phyloP scores from a whole-genome alignment of 805 yeast genomes.

The Ogataea paraovalis region DNA sequence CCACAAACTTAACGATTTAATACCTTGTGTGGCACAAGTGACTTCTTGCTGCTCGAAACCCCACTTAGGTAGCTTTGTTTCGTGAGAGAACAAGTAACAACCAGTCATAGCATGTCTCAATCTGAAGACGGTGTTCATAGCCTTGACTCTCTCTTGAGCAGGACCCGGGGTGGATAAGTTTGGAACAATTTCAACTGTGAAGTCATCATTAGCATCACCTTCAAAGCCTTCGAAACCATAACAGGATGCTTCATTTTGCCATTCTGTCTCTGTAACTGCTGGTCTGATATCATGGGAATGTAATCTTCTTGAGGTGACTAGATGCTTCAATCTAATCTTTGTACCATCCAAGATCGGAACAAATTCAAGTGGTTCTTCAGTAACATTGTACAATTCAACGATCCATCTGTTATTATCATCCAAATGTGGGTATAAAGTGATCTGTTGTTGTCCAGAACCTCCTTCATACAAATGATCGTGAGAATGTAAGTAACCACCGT shows the following conservation, averaged over 20 bases:
- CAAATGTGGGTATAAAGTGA: conserved; percentile 74
- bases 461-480: conserved; percentile 67
- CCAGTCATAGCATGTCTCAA: conserved; percentile 78
- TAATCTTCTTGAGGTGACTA: conserved; percentile 56
- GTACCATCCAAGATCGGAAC: conserved; percentile 63
- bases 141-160: conserved; percentile 54
- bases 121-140: conserved; percentile 68
- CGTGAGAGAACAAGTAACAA: conserved; percentile 72
- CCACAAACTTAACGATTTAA: conserved; percentile 59
- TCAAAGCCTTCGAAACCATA: conserved; percentile 73
- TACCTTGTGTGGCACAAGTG: conserved; percentile 71
- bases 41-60: conserved; percentile 85
- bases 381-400: conserved; percentile 61
- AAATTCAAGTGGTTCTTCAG: conserved; percentile 54
- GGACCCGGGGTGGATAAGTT: conserved; percentile 44
- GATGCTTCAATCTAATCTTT: conserved; percentile 65
- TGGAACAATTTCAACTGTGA: conserved; percentile 67
- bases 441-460: conserved; percentile 82
- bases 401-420: conserved; percentile 73
- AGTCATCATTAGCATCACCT: conserved; percentile 85
- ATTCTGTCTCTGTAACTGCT: conserved; percentile 70
- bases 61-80: conserved; percentile 74
- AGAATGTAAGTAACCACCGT: conserved; percentile 83
- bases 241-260: conserved; percentile 80
- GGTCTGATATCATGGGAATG: conserved; percentile 84